Conservation (phyloP, 495 filamentous ascomycete genomes). For the Penicillium taxi region DNA sequence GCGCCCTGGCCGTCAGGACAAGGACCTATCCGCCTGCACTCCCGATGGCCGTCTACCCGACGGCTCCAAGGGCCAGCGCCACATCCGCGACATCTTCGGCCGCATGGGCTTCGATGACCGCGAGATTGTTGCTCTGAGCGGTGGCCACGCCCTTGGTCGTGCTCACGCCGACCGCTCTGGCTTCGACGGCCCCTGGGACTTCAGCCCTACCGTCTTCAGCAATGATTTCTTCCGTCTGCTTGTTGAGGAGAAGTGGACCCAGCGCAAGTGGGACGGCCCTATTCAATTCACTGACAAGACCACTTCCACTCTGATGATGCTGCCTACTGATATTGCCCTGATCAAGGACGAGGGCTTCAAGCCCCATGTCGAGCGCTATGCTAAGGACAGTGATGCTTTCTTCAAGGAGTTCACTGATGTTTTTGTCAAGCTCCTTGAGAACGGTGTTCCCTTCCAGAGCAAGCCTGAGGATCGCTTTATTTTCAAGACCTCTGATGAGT, state of each 20-base stretch:
- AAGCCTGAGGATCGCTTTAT: conserved; percentile 57
- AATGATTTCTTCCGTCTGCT: conserved; percentile 93
- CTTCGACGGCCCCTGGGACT: conserved; percentile 91
- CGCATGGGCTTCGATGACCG: conserved; percentile 98
- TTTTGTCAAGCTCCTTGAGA: conserved; percentile 77
- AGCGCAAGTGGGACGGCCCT: conserved; percentile 90
- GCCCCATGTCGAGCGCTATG: conserved; percentile 80
- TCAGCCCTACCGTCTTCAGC: conserved; percentile 86
- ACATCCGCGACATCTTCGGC: conserved; percentile 87
- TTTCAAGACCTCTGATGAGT: conserved; percentile 64
- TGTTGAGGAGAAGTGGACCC: conserved; percentile 84
- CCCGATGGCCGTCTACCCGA: conserved; percentile 96
- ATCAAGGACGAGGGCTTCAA: conserved; percentile 84
- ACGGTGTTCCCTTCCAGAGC: conserved; percentile 81
- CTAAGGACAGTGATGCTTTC: conserved; percentile 83
- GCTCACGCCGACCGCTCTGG: conserved; percentile 87
- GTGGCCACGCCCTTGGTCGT: conserved; percentile 87
- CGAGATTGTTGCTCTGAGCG: conserved; percentile 86
- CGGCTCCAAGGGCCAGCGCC: conserved; percentile 66
- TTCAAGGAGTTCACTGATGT: conserved; percentile 87
- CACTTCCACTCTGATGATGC: conserved; percentile 91
- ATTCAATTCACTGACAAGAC: conserved; percentile 75
- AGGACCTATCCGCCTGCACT: conserved; percentile 76
- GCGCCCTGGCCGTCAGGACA: conserved; percentile 81
- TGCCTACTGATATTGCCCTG: conserved; percentile 84